Percentiles rank a stretch among this genome's conserved stretches.
phyloP scores from a whole-genome alignment of 192 early-diverging fungal genomes.

The Backusella morwellensis region DNA sequence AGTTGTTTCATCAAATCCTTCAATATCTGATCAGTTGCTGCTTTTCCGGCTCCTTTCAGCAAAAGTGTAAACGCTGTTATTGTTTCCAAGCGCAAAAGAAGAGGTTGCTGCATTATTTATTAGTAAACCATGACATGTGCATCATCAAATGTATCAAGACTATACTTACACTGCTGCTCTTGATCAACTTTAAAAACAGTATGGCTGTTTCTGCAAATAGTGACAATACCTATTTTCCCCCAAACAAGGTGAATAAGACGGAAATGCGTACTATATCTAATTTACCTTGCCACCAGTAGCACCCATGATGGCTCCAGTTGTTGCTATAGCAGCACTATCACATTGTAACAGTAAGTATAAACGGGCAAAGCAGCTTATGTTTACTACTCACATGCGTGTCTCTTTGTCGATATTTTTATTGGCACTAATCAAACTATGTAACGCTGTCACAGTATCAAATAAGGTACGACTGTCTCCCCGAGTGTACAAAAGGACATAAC shows the following conservation, averaged over 20 bases:
- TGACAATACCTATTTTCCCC: conserved; percentile 52
- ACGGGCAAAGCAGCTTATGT: not conserved
- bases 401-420: conserved; percentile 62
- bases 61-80: conserved; percentile 59
- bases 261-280: not conserved
- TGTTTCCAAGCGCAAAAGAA: conserved; percentile 68
- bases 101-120: conserved; percentile 34
- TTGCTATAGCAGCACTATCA: conserved; percentile 69
- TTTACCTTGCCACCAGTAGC: conserved; percentile 68
- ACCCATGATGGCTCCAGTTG: conserved; percentile 78
- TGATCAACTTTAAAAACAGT: conserved; percentile 65
- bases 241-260: not conserved
- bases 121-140: not conserved
- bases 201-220: conserved; percentile 63
- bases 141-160: not conserved
- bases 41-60: conserved; percentile 74
- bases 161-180: conserved; percentile 61
- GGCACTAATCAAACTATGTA: conserved; percentile 54
- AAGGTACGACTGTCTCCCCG: conserved; percentile 74
- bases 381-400: conserved; percentile 58
- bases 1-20: conserved; percentile 74
- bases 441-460: conserved; percentile 72
- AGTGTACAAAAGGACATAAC: conserved; percentile 67
- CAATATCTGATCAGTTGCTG: conserved; percentile 59
- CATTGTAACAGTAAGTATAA: not conserved